Base-by-base conservation (phyloP, 257 asterid genomes). In the Solanum boliviense region DNA sequence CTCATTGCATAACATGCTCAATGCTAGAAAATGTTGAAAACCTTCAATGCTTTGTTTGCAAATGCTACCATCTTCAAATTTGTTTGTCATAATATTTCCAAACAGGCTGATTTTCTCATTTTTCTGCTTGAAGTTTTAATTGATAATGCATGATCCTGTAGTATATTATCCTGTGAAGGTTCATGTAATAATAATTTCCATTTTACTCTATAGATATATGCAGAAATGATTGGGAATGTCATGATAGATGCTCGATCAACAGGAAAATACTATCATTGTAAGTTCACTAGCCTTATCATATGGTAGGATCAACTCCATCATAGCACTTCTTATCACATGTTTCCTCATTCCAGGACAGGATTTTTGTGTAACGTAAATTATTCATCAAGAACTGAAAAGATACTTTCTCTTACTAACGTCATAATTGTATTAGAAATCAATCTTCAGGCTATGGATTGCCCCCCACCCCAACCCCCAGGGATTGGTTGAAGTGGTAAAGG, bases 201-300 rank as follows among this genome's bases (percentile, higher is more conserved):
- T 78, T 86, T 48, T 75, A 60, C 34, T 86, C 88, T 89, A 86
- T 93, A 98, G 99, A 98, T 98, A 90, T 98, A 96, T 89, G 94
- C 99, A 71, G 99, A 98, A 90, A 98, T 98, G 99, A 94, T 95
- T 86, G 96, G 96, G 84, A 94, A 95, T 88, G 98, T 95, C 83
- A 95, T 95, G 98, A 76, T 94, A 52, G 99, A 98, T 93, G 99
- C 99, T 65, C 99, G 99, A 58, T 98, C 99, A 86, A 96, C 99
- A 86, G 99, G 99, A 89, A 98, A 98, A 94, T 98, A 98, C 90
- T 98, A 98, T 62, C 99, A 98, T 74, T 98, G 99, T 98, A 89
- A 93, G 99, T 90, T 58, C 76, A 73, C 7, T 75, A 23, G 27
- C 44, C 48, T 74, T 44, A 86, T 72, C 70, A 29, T 81, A 16